Conservation (phyloP, 2,329 filamentous ascomycete genomes). For the Aspergillus phoenicis region DNA sequence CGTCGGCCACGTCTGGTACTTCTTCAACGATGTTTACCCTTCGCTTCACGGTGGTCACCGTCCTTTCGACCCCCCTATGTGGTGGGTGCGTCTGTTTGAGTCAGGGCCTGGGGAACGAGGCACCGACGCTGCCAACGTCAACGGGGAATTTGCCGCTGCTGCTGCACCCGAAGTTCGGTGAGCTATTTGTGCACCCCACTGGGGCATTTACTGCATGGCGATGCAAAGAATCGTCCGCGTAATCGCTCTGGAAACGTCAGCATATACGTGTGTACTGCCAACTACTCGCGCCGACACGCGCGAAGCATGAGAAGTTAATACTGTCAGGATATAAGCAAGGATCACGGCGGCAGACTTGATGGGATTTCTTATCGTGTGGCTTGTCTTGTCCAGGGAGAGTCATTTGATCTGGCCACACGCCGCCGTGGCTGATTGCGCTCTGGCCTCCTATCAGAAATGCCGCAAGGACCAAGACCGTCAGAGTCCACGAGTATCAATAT, state of each 20-base stretch:
- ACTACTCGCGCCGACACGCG: not conserved
- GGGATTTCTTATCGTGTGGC: not conserved
- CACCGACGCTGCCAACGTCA: slow-evolving; percentile 32
- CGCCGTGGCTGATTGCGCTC: not conserved
- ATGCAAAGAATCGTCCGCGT: not conserved
- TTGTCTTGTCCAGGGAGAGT: not conserved
- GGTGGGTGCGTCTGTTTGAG: slow-evolving; percentile 87
- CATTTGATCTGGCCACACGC: not conserved
- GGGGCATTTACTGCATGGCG: not conserved
- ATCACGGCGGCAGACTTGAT: not conserved
- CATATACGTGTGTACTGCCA: too few species aligned
- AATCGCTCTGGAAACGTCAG: not conserved
- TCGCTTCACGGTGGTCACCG: slow-evolving; percentile 81
- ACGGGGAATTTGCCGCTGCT: slow-evolving; percentile 37
- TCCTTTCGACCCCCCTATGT: slow-evolving; percentile 83
- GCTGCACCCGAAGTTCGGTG: slow-evolving; percentile 38
- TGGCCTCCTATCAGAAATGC: not conserved
- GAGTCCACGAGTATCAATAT: not conserved
- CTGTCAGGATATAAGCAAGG: not conserved
- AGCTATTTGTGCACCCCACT: slow-evolving; percentile 7
- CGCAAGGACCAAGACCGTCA: not conserved
- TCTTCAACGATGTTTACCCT: slow-evolving; percentile 95
- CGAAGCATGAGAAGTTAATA: not conserved
- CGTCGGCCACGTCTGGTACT: slow-evolving; percentile 97
- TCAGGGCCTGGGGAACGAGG: slow-evolving; percentile 19